phyloP scores from a whole-genome alignment of 2,329 filamentous ascomycete genomes.

The Zymoseptoria brevis region DNA sequence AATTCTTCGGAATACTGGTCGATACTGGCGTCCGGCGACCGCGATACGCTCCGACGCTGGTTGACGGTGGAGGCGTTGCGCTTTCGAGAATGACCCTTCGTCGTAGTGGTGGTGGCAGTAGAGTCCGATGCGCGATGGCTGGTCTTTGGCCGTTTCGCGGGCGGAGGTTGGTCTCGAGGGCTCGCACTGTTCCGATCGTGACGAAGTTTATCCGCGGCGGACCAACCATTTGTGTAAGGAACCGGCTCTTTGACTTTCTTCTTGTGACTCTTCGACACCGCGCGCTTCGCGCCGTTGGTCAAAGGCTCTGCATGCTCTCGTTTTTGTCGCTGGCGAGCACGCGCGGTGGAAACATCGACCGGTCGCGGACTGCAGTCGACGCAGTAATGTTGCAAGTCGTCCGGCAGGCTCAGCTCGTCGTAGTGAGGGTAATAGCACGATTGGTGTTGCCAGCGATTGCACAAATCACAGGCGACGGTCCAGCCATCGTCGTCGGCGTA shows the following conservation, averaged over 20 bases:
- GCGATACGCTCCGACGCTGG: constrained; percentile 68
- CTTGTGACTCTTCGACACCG: constrained; percentile 72
- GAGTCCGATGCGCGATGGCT: constrained; percentile 73
- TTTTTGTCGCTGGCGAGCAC: constrained; percentile 35
- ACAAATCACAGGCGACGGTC: constrained; percentile 92
- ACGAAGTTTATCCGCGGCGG: constrained; percentile 48
- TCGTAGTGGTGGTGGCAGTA: constrained; percentile 56
- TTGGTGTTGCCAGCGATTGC: constrained; percentile 97
- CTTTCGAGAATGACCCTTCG: constrained; percentile 53
- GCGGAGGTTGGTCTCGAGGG: constrained; percentile 48
- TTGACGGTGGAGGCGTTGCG: constrained; percentile 49
- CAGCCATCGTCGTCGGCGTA: constrained; percentile 93
- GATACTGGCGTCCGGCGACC: constrained; percentile 47
- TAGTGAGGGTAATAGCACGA: constrained; percentile 84
- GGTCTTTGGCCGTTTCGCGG: constrained; percentile 73
- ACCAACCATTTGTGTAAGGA: constrained; percentile 56
- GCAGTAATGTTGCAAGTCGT: constrained; percentile 64
- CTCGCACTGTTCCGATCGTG: constrained; percentile 46
- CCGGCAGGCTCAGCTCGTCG: constrained; percentile 54
- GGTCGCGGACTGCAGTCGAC: constrained; percentile 74
- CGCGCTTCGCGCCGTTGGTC: constrained; percentile 54
- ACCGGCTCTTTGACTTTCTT: constrained; percentile 69
- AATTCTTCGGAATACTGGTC: constrained; percentile 50
- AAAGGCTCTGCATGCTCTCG: constrained; percentile 50
- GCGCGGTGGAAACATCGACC: constrained; percentile 66